These are phyloP conservation scores for Urtica urens DNA, from an alignment of 306 rosid species.

Conservation along the genomic window DNA sequence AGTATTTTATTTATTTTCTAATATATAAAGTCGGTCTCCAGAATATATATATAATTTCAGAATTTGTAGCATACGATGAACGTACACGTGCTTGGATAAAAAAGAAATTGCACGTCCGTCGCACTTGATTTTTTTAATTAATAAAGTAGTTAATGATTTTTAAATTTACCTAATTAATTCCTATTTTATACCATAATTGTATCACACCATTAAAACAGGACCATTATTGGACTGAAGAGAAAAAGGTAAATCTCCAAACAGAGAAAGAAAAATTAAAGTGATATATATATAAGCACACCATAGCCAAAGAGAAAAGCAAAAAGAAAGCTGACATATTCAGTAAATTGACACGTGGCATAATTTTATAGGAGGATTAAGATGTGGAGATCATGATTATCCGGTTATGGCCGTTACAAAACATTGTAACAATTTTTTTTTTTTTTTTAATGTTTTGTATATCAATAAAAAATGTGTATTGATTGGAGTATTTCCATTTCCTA, in stretches of 20 bases:
- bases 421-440: neutral
- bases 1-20: neutral
- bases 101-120: neutral
- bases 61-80: neutral
- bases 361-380: neutral
- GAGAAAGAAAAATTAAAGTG: neutral
- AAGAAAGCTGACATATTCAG: neutral
- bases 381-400: neutral
- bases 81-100: neutral
- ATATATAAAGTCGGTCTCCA: neutral
- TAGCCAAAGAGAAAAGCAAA: neutral
- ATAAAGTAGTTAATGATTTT: neutral
- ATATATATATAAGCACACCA: neutral
- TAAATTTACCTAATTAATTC: no score
- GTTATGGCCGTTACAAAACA: conserved; percentile 11
- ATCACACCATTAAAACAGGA: no score
- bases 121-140: neutral
- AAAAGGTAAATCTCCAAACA: neutral
- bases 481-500: neutral
- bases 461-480: neutral
- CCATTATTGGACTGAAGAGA: no score
- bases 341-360: neutral
- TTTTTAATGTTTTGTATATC: neutral
- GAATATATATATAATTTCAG: neutral
- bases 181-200: no score